Conservation (phyloP, 768 basidiomycete species). For the Pulveroboletus sp. region DNA sequence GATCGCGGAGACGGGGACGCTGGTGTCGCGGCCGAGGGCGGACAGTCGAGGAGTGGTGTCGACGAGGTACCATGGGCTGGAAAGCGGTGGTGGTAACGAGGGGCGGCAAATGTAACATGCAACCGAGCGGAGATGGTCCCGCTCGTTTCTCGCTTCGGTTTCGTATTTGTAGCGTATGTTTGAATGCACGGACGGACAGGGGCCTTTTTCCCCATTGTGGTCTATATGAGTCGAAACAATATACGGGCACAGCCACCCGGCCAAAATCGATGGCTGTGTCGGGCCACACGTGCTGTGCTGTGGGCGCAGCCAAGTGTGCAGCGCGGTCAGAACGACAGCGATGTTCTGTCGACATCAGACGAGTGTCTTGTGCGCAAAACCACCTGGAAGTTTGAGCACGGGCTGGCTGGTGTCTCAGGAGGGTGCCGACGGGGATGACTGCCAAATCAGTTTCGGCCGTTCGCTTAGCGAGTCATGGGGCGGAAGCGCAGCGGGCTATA, state of each 20-base stretch:
- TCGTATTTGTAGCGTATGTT: not conserved
- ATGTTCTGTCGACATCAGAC: no score
- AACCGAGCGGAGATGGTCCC: not conserved
- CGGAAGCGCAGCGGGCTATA: conserved; percentile 19
- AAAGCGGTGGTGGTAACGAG: not conserved
- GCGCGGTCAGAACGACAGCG: no score
- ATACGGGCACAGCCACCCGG: conserved; percentile 1
- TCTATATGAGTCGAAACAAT: no score
- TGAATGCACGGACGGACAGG: not conserved
- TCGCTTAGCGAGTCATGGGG: conserved; percentile 25
- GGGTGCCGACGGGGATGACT: no score
- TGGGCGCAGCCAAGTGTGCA: no score
- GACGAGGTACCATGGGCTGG: conserved; percentile 27
- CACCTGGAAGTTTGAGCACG: no score
- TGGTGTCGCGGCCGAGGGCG: conserved; percentile 41
- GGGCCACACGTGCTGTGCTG: no score
- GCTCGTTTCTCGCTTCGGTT: not conserved
- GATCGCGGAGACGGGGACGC: conserved; percentile 63
- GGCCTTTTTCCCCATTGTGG: no score
- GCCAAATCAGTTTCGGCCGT: conserved; percentile 16
- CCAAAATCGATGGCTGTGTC: not conserved
- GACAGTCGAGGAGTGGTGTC: conserved; percentile 40
- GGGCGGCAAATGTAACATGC: not conserved
- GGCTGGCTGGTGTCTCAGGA: no score
- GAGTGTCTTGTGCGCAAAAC: no score